phyloP scores from a whole-genome alignment of 2,329 filamentous ascomycete genomes.

The Septoria linicola region DNA sequence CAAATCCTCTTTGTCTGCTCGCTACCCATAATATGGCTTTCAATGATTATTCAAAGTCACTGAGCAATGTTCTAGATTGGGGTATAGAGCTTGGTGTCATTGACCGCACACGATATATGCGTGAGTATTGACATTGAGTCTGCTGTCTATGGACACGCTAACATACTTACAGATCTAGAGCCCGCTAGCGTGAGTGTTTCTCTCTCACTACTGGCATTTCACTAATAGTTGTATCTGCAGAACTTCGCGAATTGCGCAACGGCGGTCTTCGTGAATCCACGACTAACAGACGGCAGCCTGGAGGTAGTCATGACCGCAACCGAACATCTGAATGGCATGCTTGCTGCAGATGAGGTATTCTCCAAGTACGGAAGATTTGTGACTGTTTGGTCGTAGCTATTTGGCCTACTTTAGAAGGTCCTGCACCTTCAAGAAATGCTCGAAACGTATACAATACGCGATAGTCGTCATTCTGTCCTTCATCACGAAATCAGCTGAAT shows the following conservation, averaged over 20 bases:
- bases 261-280: slow-evolving; percentile 21
- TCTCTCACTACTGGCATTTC: background rate
- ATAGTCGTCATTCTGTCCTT: too few relatives aligned
- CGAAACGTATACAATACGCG: too few relatives aligned
- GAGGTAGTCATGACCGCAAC: slow-evolving; percentile 19
- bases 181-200: slow-evolving; percentile 1
- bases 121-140: too few relatives aligned
- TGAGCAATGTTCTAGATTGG: slow-evolving; percentile 19
- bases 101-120: slow-evolving; percentile 20
- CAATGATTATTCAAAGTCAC: slow-evolving; percentile 24
- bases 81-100: slow-evolving; percentile 16
- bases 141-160: too few relatives aligned
- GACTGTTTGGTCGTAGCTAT: slow-evolving; percentile 9
- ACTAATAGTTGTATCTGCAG: background rate
- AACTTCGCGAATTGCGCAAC: slow-evolving; percentile 19
- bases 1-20: slow-evolving; percentile 19
- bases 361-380: slow-evolving; percentile 17
- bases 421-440: background rate
- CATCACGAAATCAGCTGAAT: too few relatives aligned
- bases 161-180: background rate
- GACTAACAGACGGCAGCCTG: slow-evolving; percentile 20
- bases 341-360: slow-evolving; percentile 17
- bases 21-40: slow-evolving; percentile 21
- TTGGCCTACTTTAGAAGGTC: background rate
- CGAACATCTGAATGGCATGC: slow-evolving; percentile 6